These are phyloP conservation scores for Cutaneotrichosporon dermatis DNA, from an alignment of 1,284 basidiomycete species.

Conservation along the genomic window DNA sequence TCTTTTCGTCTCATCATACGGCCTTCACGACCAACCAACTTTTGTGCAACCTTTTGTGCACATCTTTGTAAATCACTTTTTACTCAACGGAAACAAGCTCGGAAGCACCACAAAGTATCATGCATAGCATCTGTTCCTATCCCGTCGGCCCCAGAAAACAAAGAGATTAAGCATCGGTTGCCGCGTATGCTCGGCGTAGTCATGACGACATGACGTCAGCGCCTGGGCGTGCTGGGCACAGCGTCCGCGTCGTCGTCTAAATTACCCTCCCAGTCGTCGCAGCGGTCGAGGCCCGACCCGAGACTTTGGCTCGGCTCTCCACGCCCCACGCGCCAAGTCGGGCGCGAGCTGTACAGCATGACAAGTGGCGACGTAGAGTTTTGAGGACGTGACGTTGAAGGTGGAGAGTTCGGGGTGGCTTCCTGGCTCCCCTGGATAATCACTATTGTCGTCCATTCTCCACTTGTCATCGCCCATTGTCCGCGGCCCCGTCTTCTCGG, in stretches of 20 bases:
- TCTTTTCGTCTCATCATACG: not conserved
- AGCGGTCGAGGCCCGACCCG: too few species aligned
- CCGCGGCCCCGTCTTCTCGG: too few species aligned
- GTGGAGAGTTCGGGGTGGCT: too few species aligned
- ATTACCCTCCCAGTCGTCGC: not conserved
- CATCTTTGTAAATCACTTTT: not conserved
- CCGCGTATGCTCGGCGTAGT: not conserved
- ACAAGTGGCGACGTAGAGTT: too few species aligned
- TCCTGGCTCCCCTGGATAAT: too few species aligned
- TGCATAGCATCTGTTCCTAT: constrained; percentile 4
- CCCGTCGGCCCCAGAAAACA: not conserved
- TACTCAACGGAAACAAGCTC: too few species aligned
- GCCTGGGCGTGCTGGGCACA: not conserved
- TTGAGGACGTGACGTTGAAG: too few species aligned
- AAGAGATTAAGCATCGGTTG: not conserved
- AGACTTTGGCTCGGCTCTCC: too few species aligned
- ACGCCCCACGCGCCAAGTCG: not conserved
- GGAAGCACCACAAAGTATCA: not conserved
- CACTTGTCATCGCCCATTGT: too few species aligned
- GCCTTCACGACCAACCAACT: not conserved
- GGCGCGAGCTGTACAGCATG: not conserved
- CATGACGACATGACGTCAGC: constrained; percentile 1
- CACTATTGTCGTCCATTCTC: too few species aligned
- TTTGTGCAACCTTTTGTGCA: not conserved
- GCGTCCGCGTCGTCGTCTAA: not conserved